Percentiles rank a stretch among this genome's conserved stretches.
phyloP scores from a whole-genome alignment of 163 green algal species.

The Scenedesmus sp. region DNA sequence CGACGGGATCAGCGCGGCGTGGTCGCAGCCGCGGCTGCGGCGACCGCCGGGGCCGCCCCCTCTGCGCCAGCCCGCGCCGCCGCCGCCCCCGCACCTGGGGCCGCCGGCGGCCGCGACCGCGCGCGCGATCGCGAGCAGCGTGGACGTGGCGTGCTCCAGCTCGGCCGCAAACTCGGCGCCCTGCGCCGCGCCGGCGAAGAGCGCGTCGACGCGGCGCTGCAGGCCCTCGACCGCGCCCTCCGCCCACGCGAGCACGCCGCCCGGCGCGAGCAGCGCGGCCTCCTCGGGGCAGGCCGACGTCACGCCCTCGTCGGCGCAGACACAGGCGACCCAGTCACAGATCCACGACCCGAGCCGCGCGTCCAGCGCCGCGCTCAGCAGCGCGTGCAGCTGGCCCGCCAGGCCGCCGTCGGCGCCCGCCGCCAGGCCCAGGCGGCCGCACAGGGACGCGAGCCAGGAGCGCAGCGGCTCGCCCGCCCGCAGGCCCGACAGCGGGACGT shows the following conservation, averaged over 20 bases:
- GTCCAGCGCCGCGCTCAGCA: constrained; percentile 1
- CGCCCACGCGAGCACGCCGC: constrained; percentile 3
- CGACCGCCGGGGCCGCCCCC: neutral
- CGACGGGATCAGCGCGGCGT: neutral
- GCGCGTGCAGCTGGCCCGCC: constrained; percentile 4
- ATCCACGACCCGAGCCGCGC: constrained; percentile 18
- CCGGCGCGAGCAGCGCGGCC: neutral
- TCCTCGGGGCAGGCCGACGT: constrained; percentile 2
- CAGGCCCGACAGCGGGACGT: neutral
- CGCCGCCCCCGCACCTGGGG: neutral
- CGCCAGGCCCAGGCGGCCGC: neutral
- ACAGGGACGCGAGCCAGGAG: neutral
- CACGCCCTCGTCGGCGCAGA: constrained; percentile 11
- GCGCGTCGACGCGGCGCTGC: neutral
- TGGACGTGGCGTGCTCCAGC: neutral
- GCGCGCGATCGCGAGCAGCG: constrained; percentile 17
- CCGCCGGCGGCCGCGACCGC: neutral
- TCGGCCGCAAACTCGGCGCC: neutral
- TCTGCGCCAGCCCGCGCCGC: neutral
- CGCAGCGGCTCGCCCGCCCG: neutral
- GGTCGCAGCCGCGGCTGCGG: neutral
- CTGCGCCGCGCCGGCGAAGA: neutral
- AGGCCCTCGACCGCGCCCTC: neutral
- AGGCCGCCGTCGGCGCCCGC: neutral
- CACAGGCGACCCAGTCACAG: constrained; percentile 17